A percentile compares a stretch with the other conserved stretches of the same genome.
Conservation (phyloP, 2,329 filamentous ascomycete genomes). For the Lizonia empirigonia region DNA sequence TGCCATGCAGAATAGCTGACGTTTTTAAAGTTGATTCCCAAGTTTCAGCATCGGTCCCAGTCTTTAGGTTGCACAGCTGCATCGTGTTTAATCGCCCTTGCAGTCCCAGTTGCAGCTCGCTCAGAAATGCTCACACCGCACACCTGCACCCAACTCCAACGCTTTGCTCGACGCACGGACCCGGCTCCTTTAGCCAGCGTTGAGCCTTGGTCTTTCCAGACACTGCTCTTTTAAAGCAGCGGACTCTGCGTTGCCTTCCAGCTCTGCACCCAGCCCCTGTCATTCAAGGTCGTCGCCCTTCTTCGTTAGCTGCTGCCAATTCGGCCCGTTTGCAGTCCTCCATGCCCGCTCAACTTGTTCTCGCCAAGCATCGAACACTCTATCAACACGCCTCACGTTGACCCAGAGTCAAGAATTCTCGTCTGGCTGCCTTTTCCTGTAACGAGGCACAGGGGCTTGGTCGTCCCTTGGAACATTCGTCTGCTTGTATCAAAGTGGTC, state of each 20-base stretch:
- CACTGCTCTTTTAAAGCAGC: constrained; percentile 49
- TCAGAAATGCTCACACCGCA: constrained; percentile 64
- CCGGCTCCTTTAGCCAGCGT: constrained; percentile 59
- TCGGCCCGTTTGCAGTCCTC: constrained; percentile 38
- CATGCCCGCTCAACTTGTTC: constrained; percentile 46
- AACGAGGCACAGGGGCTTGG: too few species aligned
- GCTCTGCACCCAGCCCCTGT: constrained; percentile 25
- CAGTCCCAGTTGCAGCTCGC: constrained; percentile 39
- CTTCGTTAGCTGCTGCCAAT: constrained; percentile 33
- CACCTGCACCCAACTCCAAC: constrained; percentile 67
- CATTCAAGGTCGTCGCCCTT: constrained; percentile 31
- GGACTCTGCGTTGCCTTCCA: constrained; percentile 37
- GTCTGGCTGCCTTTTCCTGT: too few species aligned
- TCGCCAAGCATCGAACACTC: constrained; percentile 62
- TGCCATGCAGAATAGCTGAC: too few species aligned
- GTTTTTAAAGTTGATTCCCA: too few species aligned
- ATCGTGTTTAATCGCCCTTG: too few species aligned
- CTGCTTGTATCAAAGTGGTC: too few species aligned
- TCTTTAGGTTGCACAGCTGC: too few species aligned
- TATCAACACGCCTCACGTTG: constrained; percentile 55
- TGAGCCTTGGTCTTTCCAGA: constrained; percentile 50
- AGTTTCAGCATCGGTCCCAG: too few species aligned
- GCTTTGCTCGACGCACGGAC: constrained; percentile 64
- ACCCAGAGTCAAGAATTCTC: too few species aligned
- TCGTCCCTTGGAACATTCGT: too few species aligned